Base-by-base conservation (phyloP, 2,329 filamentous ascomycete genomes). In the Amylocarpus encephaloides region DNA sequence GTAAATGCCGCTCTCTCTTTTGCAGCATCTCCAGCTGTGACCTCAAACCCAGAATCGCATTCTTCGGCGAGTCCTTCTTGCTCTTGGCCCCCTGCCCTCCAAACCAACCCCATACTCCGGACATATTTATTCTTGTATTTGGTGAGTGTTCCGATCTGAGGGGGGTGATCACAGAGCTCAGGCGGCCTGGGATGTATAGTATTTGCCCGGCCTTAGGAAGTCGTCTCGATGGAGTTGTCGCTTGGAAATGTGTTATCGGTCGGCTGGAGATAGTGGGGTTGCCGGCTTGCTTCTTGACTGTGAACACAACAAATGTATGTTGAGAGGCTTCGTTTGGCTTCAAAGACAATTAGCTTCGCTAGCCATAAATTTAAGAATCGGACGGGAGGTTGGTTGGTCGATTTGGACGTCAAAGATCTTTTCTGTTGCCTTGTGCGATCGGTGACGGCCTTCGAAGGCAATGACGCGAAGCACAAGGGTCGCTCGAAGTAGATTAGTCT, bases 1-100 rank as follows among this genome's bases (percentile, higher is more conserved):
- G 86, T 55, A 97, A 72, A 67, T 97, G 89, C 69, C 82, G 87
- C 76, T 97, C 91, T 53, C 92, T 80, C 79, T 98, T 98, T 73
- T 94, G 89, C 66, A 98, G 78, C 91, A 97, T 97, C 63, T 96
- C 92, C 40, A 97, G 78, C 74, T 96, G 92, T 65, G 85, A 80
- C 62, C 93, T 83, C 65, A 98, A 75, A 53, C 80, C 81, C 50
- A 98, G 77, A 64, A 98, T 98, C 61, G 93, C 93, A 75, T 95
- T 93, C 79, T 98, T 98, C 51, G 93, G 89, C 53, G 83, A 86
- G 73, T 96, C 89, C 75, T 94, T 95, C 73, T 85, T 84, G 78
- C 89, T 88, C 73, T 90, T 84, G 62, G 84, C 83, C 64, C 81
- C 80, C 59, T 80, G 81, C 65, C 89, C 89, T 71, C 92, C 90